Evolutionary conservation across 768 basidiomycete species (phyloP).

Genomic region (Agrocybe pediades): DNA sequence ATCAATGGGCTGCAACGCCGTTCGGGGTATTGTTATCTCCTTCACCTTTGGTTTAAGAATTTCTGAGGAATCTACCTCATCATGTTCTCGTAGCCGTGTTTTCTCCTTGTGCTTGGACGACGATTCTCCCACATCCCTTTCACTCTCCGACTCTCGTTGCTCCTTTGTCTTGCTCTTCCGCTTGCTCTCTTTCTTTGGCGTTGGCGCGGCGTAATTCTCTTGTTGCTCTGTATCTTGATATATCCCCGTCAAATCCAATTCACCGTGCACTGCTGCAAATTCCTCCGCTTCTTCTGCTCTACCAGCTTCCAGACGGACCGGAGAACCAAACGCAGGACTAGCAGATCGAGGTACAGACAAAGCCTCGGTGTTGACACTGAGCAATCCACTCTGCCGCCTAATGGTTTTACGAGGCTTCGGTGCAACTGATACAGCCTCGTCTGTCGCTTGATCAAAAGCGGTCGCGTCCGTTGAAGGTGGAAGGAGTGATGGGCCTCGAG

Average conservation of each 20-base stretch:
- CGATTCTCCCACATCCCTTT: conserved; percentile 20
- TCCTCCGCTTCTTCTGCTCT: conserved; percentile 62
- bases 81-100: conserved; percentile 22
- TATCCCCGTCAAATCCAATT: conserved; percentile 33
- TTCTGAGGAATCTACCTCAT: conserved; percentile 32
- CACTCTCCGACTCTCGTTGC: conserved; percentile 30
- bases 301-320: conserved; percentile 55
- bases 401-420: conserved; percentile 40
- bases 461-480: conserved; percentile 22
- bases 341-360: conserved; percentile 53
- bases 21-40: conserved; percentile 64
- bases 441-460: conserved; percentile 23
- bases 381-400: conserved; percentile 55
- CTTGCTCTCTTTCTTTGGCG: conserved; percentile 55
- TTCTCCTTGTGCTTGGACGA: conserved; percentile 16
- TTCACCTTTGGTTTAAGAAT: conserved; percentile 53
- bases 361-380: conserved; percentile 44
- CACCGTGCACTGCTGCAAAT: conserved; percentile 33
- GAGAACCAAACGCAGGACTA: conserved; percentile 72
- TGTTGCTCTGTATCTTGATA: conserved; percentile 31
- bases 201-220: conserved; percentile 25
- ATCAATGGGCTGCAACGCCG: conserved; percentile 44
- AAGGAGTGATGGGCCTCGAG: conserved; percentile 42
- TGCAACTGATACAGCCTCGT: conserved; percentile 19
- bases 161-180: conserved; percentile 47